Evolutionary conservation across 805 yeast genomes (phyloP).

Genomic region (Jamesozyma jinghongensis): DNA sequence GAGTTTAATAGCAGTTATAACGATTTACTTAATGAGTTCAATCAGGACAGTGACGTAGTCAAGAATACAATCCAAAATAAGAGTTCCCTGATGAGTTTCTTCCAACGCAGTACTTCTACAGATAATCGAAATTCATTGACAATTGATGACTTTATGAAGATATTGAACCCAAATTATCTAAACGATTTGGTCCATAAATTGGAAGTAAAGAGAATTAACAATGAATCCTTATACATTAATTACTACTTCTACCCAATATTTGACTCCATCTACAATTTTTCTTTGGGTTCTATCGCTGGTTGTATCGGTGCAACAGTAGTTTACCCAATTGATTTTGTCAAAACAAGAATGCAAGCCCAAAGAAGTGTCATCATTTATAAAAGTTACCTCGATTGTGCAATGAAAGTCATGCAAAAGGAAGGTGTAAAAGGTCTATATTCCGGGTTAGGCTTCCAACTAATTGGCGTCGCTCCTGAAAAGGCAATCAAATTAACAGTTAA

Average conservation of each 20-base stretch:
- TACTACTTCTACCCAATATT: conserved; percentile 54
- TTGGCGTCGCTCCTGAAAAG: conserved; percentile 98
- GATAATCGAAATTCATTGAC: conserved; percentile 12
- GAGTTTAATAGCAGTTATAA: conserved; percentile 23
- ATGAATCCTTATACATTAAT: conserved; percentile 27
- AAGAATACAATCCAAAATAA: not conserved
- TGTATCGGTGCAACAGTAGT: conserved; percentile 98
- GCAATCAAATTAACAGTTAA: conserved; percentile 94
- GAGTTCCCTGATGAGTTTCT: not conserved
- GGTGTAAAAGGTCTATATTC: conserved; percentile 83
- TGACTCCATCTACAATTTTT: conserved; percentile 78
- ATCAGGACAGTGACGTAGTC: conserved; percentile 6
- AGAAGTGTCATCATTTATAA: conserved; percentile 59
- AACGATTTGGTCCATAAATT: conserved; percentile 29
- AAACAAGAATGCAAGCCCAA: conserved; percentile 97
- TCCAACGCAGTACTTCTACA: not conserved
- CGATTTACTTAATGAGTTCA: conserved; percentile 18
- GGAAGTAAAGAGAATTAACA: conserved; percentile 23
- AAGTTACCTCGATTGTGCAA: conserved; percentile 79
- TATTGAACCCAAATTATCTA: conserved; percentile 34
- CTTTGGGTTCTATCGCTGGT: conserved; percentile 91
- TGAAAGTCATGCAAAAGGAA: conserved; percentile 64
- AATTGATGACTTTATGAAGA: conserved; percentile 34
- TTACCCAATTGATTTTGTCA: conserved; percentile 91
- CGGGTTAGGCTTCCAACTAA: conserved; percentile 86